Percentiles rank a stretch among this genome's conserved stretches.
phyloP scores from a whole-genome alignment of 352 stramenopile species.

The Phytophthora syringae region DNA sequence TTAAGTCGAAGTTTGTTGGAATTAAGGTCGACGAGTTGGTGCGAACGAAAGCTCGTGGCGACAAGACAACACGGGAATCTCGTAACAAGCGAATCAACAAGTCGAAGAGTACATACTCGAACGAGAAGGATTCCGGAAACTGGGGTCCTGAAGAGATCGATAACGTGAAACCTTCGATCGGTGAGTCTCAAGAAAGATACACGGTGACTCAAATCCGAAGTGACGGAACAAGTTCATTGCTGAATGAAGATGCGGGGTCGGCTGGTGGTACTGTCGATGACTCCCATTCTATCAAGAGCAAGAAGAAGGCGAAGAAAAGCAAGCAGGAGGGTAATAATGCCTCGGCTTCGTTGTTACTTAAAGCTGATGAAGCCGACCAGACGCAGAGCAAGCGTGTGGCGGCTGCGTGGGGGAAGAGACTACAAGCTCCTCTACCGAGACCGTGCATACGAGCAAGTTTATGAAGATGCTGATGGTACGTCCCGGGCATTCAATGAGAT shows the following conservation, averaged over 20 bases:
- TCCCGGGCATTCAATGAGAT: slow-evolving; percentile 9
- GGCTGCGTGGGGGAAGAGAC: slow-evolving; percentile 29
- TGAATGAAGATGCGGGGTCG: not conserved
- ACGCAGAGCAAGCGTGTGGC: slow-evolving; percentile 8
- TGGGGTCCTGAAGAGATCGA: too few species aligned
- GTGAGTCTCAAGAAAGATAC: slow-evolving; percentile 8
- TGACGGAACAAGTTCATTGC: not conserved
- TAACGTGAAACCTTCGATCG: too few species aligned
- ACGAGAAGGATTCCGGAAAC: too few species aligned
- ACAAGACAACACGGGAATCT: too few species aligned
- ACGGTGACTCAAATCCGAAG: not conserved
- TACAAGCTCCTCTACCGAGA: slow-evolving; percentile 2
- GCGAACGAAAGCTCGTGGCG: too few species aligned
- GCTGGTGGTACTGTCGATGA: not conserved
- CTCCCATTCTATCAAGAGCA: not conserved
- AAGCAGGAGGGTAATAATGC: not conserved
- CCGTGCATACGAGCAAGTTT: slow-evolving; percentile 3
- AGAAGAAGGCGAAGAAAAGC: slow-evolving; percentile 4
- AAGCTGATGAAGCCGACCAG: slow-evolving; percentile 4
- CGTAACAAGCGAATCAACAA: too few species aligned
- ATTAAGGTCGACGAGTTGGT: too few species aligned
- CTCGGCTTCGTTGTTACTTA: not conserved
- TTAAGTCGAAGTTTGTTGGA: too few species aligned
- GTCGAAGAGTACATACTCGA: too few species aligned
- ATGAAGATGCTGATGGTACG: slow-evolving; percentile 9